Base-by-base conservation (phyloP, 2,329 filamentous ascomycete species). In the Exophiala spinifera region DNA sequence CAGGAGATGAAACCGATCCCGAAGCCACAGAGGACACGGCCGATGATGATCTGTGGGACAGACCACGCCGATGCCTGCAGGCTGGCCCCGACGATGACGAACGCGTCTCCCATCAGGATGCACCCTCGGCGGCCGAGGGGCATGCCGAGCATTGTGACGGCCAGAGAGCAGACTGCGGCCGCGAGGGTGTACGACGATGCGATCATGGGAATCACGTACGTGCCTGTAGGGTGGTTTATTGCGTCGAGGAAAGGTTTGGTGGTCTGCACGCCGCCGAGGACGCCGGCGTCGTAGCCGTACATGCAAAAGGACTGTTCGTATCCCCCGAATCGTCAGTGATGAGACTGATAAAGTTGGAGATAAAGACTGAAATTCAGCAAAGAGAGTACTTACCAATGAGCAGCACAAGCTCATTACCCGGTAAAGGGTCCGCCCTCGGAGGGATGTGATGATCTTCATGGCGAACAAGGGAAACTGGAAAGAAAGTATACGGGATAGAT, bases 221-320 rank as follows among this genome's bases (percentile, higher is more conserved):
- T 56, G 11, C 58, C 58, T 1, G 58, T 61, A 1, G 58, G 58
- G 36, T 61, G 49, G 56, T 23, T 61, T 55, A 70, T 67, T 36
- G 67, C 65, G 25, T 59, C 62, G 51, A 68, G 66, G 56, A 70
- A 70, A n/a, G 63, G 59, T 3, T 56, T 51, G 1, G 66, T 69
- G 46, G 61, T 60, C 13, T 68, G 60, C 7, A 70, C 62, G 42
- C 68, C 67, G 33, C 67, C 68, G 4, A 70, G 56, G 7, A 70
- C 68, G 52, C 68, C 68, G 10, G 68, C 68, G 56, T 70, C 68
- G 62, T 68, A 70, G 13, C 67, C 68, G 46, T 65, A 70, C 56
- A 68, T 66, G 53, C 68, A 63, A 61, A 69, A 69, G 25, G 66
- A 55, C 56, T 59, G 39, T n/a, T n/a, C 33, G 20, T 19, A 17